Evolutionary conservation across 805 yeast genomes (phyloP), one percentile per base, ranked within the genome.

Genomic region (Candida hispaniensis): DNA sequence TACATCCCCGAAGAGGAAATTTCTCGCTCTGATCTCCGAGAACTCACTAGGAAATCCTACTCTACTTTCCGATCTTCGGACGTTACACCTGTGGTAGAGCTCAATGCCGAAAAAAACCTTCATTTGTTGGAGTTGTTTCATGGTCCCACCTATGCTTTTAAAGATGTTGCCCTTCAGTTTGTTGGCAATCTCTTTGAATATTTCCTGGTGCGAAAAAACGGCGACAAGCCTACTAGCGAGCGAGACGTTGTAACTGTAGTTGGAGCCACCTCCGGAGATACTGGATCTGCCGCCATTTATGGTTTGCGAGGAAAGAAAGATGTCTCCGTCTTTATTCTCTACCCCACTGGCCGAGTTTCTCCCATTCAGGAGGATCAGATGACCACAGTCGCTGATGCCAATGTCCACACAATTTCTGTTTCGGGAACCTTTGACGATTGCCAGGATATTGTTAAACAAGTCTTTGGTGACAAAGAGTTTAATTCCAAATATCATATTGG

Each of bases 191-290:
- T 91, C 47, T 91, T 91, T 58, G 99, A 91, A 61, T 91, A 71
- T 61, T 91, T 91, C 60, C 64, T 91, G 49, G 64, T 68, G 41
- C 77, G 94, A 59, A 70, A 72, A 49, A 91, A 91, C 52, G 60
- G 63, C 6, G 66, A 64, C 19, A 54, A 65, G 46, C 61, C 69
- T 32, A 65, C 64, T 38, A 69, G 67, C 41, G 67, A 69, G 46
- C 70, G 88, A 55, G 91, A 83, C 48, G 71, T 72, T 41, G 67
- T 91, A 51, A 91, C 99, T 22, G 97, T 91, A 46, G 95, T 91
- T 40, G 99, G 99, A 52, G 99, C 99, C 26, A 91, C 99, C 16
- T 79, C 94, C 29, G 99, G 99, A 54, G 99, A 91, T 53, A 91
- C 99, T 29, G 99, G 99, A 41, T 80, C 94, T 36, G 99, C 99